These are phyloP conservation scores for Kuraishia capsulata DNA, from an alignment of 805 yeast genomes.

Conservation along the genomic window DNA sequence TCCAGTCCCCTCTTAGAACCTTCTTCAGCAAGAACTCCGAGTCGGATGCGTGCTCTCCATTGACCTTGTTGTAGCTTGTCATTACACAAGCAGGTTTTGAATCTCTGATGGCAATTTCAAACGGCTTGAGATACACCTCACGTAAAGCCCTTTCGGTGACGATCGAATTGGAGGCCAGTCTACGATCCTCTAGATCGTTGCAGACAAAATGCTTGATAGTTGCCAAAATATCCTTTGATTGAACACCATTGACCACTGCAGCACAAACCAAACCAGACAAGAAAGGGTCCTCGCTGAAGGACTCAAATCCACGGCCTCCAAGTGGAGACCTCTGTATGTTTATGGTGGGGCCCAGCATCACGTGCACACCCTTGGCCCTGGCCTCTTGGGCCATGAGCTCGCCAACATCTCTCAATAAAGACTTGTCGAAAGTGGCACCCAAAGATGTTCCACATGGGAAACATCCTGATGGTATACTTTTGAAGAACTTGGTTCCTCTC, in stretches of 20 bases:
- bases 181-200: conserved; percentile 52
- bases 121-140: conserved; percentile 56
- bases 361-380: conserved; percentile 31
- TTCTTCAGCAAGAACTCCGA: conserved; percentile 31
- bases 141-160: conserved; percentile 54
- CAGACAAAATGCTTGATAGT: conserved; percentile 56
- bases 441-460: conserved; percentile 38
- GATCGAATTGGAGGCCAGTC: conserved; percentile 37
- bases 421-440: conserved; percentile 34
- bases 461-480: conserved; percentile 32
- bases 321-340: conserved; percentile 35
- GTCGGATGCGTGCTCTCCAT: conserved; percentile 51
- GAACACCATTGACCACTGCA: conserved; percentile 45
- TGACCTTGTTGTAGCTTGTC: conserved; percentile 58
- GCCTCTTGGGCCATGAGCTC: conserved; percentile 34
- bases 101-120: conserved; percentile 47
- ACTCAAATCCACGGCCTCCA: conserved; percentile 36
- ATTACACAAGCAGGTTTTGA: conserved; percentile 45
- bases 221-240: conserved; percentile 39
- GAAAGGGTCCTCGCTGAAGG: conserved; percentile 33
- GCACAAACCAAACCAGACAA: conserved; percentile 37
- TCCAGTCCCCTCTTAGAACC: conserved; percentile 47
- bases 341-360: conserved; percentile 24
- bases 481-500: conserved; percentile 32
- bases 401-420: conserved; percentile 28